These are phyloP conservation scores for Oleoguttula mirabilis DNA, from an alignment of 495 filamentous ascomycete species.

Conservation along the genomic window DNA sequence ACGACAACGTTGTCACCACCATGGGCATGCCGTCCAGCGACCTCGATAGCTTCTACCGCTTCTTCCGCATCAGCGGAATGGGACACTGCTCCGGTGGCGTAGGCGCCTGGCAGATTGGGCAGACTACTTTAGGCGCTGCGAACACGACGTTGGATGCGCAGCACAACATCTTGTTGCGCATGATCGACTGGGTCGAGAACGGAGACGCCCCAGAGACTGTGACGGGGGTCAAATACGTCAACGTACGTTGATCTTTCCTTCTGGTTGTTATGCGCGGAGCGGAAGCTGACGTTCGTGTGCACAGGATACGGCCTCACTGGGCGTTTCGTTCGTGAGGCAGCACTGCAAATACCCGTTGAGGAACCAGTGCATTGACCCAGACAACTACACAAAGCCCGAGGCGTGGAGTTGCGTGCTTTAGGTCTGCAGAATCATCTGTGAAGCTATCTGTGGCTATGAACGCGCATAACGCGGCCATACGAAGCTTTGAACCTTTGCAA, in stretches of 20 bases:
- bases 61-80: constrained; percentile 50
- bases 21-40: constrained; percentile 29
- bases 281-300: neutral
- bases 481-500: too few species aligned
- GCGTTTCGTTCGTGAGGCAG: constrained; percentile 10
- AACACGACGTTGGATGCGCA: constrained; percentile 13
- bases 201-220: constrained; percentile 43
- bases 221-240: constrained; percentile 39
- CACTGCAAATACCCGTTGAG: constrained; percentile 13
- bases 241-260: too few species aligned
- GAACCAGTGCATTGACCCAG: constrained; percentile 10
- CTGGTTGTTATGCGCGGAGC: too few species aligned
- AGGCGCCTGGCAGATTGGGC: constrained; percentile 44
- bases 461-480: too few species aligned
- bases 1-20: constrained; percentile 33
- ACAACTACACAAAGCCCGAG: constrained; percentile 8
- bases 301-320: constrained; percentile 12
- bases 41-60: constrained; percentile 48
- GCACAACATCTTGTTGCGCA: constrained; percentile 30
- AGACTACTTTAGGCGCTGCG: constrained; percentile 20
- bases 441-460: too few species aligned
- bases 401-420: constrained; percentile 17
- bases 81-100: constrained; percentile 37
- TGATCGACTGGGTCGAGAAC: constrained; percentile 52
- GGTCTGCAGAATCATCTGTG: too few species aligned